phyloP scores from a whole-genome alignment of 345 rosid genomes.

The Rhodomyrtus tomentosa region DNA sequence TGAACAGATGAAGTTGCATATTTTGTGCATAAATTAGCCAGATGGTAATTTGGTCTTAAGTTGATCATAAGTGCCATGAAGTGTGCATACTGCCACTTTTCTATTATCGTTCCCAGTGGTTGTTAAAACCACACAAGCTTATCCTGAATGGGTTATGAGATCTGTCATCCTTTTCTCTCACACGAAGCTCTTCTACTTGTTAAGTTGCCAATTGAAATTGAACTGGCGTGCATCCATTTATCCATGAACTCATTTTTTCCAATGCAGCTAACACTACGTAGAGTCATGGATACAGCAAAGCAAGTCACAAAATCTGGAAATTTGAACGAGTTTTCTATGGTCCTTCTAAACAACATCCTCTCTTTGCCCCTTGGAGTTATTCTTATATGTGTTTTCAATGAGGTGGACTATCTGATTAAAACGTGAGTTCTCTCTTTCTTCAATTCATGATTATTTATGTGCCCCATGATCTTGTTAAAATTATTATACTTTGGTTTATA shows the following conservation, averaged over 20 bases:
- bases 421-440: conserved; percentile 46
- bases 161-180: not conserved
- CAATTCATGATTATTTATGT: not conserved
- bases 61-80: not conserved
- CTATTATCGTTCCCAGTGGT: not conserved
- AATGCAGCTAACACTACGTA: conserved; percentile 79
- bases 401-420: conserved; percentile 61
- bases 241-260: conserved; percentile 4
- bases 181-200: not conserved
- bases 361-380: conserved; percentile 80
- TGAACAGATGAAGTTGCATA: not conserved
- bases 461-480: not conserved
- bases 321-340: conserved; percentile 96
- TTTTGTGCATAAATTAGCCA: not conserved
- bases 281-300: conserved; percentile 97
- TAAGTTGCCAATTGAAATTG: not conserved
- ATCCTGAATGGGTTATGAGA: not conserved
- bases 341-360: conserved; percentile 85
- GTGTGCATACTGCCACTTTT: not conserved
- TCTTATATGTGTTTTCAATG: conserved; percentile 69
- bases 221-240: not conserved
- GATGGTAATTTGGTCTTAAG: not conserved
- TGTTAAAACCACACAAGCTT: not conserved
- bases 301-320: conserved; percentile 80
- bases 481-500: not conserved